Evolutionary conservation across 2,329 filamentous ascomycete species (phyloP).

Genomic region (Cercospora janseana): DNA sequence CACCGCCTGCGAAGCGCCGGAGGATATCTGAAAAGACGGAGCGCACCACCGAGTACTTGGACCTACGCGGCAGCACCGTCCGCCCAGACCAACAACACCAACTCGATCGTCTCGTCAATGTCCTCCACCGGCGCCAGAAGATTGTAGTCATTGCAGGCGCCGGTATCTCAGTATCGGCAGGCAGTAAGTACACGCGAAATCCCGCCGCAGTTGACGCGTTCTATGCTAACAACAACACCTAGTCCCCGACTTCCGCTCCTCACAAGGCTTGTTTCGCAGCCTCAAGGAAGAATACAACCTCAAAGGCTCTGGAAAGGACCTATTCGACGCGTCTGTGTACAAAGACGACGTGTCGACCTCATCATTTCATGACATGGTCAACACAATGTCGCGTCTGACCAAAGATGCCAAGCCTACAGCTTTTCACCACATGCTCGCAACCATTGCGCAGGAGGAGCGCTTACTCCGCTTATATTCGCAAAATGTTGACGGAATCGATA

Average conservation of each 20-base stretch:
- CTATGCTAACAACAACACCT: slow-evolving; percentile 26
- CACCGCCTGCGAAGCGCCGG: slow-evolving; percentile 72
- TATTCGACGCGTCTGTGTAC: slow-evolving; percentile 98
- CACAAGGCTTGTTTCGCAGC: slow-evolving; percentile 82
- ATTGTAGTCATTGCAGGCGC: slow-evolving; percentile 96
- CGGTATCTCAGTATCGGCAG: slow-evolving; percentile 93
- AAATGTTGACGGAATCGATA: slow-evolving; percentile 95
- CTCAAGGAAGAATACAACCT: slow-evolving; percentile 84
- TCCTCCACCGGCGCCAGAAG: slow-evolving; percentile 84
- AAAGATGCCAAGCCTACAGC: slow-evolving; percentile 74
- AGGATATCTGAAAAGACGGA: slow-evolving; percentile 57
- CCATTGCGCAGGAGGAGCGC: slow-evolving; percentile 80
- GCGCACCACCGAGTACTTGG: slow-evolving; percentile 77
- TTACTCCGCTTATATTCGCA: slow-evolving; percentile 90
- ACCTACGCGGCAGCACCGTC: slow-evolving; percentile 59
- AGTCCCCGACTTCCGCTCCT: slow-evolving; percentile 95
- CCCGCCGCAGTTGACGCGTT: slow-evolving; percentile 21
- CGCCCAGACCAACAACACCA: slow-evolving; percentile 58
- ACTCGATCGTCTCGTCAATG: slow-evolving; percentile 68
- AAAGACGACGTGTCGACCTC: slow-evolving; percentile 84
- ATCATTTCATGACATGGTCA: slow-evolving; percentile 94
- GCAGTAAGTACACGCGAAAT: slow-evolving; percentile 60
- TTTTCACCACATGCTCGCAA: slow-evolving; percentile 92
- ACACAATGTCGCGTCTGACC: slow-evolving; percentile 77
- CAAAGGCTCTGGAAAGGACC: slow-evolving; percentile 87